Evolutionary conservation across 805 yeast genomes (phyloP), one percentile per base, ranked within the genome.

Genomic region (Pichia paraexigua): DNA sequence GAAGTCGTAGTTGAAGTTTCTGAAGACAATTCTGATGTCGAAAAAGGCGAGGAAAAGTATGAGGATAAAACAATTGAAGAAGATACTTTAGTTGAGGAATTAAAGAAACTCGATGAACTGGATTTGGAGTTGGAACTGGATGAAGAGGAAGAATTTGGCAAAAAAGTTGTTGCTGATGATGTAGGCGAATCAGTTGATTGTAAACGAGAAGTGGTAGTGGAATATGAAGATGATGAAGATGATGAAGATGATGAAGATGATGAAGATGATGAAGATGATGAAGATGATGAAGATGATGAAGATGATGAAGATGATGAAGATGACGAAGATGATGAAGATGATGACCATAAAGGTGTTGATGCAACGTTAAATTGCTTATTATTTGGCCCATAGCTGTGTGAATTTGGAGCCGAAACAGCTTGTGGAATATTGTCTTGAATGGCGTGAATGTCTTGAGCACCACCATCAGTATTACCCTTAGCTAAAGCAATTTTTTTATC

Each of bases 401-500:
- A 21, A 8, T 18, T 12, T 15, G 25, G 22, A 8, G 58, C 52
- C 28, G 48, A 43, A 28, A 51, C 53, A 3, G 55, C 58, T 25
- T 53, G 49, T 13, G 63, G 56, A 40, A 83, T 74, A 12, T 64
- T 71, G 24, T 28, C 25, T n/a, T 41, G 22, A 39, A 58, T 55
- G 2, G 47, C 42, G 47, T 77, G 77, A 45, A 81, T 72, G 49
- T 77, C 64, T 45, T 60, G 64, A 9, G 60, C 62, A 27, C 53
- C 56, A 5, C 72, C 58, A 21, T 58, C 53, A 47, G 57, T 63
- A 35, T 63, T 65, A 8, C 73, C 80, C 55, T 74, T 78, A 2
- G 82, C 83, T 21, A 79, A 48, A 1, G 74, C 72, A 24, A 78
- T 62, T 41, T 69, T 69, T 22, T 65, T 58, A 43, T 71, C 66